Base-by-base conservation (phyloP, 1,284 basidiomycete genomes). In the Waitea zeae region DNA sequence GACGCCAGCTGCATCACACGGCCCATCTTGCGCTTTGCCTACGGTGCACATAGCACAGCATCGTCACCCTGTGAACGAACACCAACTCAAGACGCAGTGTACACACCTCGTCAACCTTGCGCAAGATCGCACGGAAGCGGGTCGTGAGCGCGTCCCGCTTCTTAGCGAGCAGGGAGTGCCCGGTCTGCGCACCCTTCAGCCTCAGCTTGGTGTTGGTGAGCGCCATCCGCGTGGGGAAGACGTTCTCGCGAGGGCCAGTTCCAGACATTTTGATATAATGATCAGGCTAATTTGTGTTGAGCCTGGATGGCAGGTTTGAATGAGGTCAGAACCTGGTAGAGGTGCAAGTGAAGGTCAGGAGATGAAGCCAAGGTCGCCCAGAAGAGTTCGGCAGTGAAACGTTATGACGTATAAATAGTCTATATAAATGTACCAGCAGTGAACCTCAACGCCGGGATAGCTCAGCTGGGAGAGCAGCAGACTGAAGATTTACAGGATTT, bases 11-110 rank as follows among this genome's bases (percentile, higher is more conserved):
- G 95, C 77, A 99, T 95, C 19, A 98, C 92, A 43, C 82, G 69
- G 27, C 95, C 95, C 95, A 98, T 98, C 62, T 97, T 90, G 40
- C 90, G 76, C 58, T 99, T 99, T 12, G 95, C 93, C 87, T 92
- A 44, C 15, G 12, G 15, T 30, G 29, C 7, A 14, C 7, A 7
- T 13, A 18, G 17, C 26, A 34, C 24, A 28, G 27, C 18, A 20
- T 31, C 24, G 12, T 31, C 37, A n/a, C 24, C 20, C 24, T 13
- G n/a, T 17, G 24, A 26, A 22, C 35, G 17, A 27, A 33, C 29
- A 26, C 29, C 37, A 27, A n/a, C 30, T 20, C 12, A 26, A n/a
- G n/a, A n/a, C n/a, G n/a, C n/a, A n/a, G n/a, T n/a, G n/a, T 17
- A 53, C 71, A 44, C 46, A 84, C 87, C 65, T 98, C 95, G 51